phyloP scores from a whole-genome alignment of 345 rosid species.

The Pelargonium nanum region DNA sequence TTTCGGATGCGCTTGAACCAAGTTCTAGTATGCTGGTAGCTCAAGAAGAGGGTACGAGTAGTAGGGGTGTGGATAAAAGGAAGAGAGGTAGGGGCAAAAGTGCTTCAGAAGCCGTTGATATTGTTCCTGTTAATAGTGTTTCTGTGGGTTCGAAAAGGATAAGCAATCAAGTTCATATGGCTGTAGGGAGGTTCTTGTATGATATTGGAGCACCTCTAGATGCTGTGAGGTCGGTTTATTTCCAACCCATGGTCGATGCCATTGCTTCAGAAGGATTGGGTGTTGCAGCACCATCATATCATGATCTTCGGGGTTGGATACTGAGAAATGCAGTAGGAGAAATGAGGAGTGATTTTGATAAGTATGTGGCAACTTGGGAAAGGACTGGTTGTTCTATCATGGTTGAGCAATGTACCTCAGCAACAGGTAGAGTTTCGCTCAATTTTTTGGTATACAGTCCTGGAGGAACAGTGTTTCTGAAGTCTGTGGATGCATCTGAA shows the following conservation, averaged over 20 bases:
- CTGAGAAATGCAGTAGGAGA: constrained; percentile 66
- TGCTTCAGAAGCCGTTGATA: constrained; percentile 19
- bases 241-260: constrained; percentile 58
- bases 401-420: constrained; percentile 53
- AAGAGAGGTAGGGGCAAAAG: constrained; percentile 33
- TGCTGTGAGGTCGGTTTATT: constrained; percentile 54
- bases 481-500: constrained; percentile 52
- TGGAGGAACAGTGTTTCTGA: constrained; percentile 59
- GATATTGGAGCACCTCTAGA: constrained; percentile 73
- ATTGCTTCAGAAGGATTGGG: constrained; percentile 46
- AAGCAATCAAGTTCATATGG: constrained; percentile 36
- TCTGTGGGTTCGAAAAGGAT: constrained; percentile 24
- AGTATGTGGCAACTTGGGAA: constrained; percentile 34
- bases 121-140: constrained; percentile 11
- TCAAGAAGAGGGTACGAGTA: constrained; percentile 26
- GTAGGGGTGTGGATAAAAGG: constrained; percentile 31
- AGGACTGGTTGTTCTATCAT: constrained; percentile 69
- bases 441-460: constrained; percentile 52
- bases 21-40: constrained; percentile 17
- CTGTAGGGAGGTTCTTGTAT: constrained; percentile 53
- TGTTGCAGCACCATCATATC: constrained; percentile 36
- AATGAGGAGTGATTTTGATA: constrained; percentile 43
- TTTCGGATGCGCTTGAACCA: constrained; percentile 13
- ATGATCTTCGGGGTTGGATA: constrained; percentile 65
- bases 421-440: constrained; percentile 35